Percentiles rank a stretch among this genome's conserved stretches.
These are phyloP conservation scores for Pilaira anomala DNA, from an alignment of 192 early-diverging fungal genomes.

Conservation along the genomic window DNA sequence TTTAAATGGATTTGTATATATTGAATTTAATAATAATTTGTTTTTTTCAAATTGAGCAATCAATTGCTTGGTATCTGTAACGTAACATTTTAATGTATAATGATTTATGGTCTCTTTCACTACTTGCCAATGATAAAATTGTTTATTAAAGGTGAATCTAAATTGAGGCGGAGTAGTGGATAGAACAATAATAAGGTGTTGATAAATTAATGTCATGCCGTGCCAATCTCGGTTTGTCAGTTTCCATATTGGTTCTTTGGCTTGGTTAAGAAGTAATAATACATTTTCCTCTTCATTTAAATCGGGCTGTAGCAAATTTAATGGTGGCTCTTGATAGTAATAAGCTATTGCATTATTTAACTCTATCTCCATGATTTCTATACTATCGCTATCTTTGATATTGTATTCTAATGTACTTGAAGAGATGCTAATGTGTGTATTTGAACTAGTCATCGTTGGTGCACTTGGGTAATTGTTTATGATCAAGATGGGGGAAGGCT, in stretches of 20 bases:
- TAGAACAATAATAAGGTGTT: conserved; percentile 1
- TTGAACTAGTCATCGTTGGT: background rate
- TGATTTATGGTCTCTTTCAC: background rate
- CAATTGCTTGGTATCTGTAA: conserved; percentile 7
- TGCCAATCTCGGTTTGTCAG: conserved; percentile 11
- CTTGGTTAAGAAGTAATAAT: no score
- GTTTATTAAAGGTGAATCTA: conserved; percentile 14
- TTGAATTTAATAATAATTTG: conserved; percentile 2
- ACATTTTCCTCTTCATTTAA: no score
- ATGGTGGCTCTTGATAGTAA: background rate
- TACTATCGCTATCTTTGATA: background rate
- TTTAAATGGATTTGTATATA: conserved; percentile 15
- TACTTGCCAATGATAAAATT: conserved; percentile 16
- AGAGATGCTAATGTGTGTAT: background rate
- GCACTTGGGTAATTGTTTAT: conserved; percentile 4
- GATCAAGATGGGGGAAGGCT: conserved; percentile 8
- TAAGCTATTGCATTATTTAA: background rate
- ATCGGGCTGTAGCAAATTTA: no score
- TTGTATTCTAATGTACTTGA: conserved; percentile 1
- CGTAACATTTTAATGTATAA: conserved; percentile 3
- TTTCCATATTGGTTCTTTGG: background rate
- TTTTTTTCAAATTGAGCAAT: conserved; percentile 2
- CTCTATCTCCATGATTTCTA: background rate
- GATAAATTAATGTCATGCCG: conserved; percentile 10
- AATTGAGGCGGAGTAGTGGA: conserved; percentile 16